Base-by-base conservation (phyloP, 2,329 filamentous ascomycete genomes). In the Aspergillus neotritici region DNA sequence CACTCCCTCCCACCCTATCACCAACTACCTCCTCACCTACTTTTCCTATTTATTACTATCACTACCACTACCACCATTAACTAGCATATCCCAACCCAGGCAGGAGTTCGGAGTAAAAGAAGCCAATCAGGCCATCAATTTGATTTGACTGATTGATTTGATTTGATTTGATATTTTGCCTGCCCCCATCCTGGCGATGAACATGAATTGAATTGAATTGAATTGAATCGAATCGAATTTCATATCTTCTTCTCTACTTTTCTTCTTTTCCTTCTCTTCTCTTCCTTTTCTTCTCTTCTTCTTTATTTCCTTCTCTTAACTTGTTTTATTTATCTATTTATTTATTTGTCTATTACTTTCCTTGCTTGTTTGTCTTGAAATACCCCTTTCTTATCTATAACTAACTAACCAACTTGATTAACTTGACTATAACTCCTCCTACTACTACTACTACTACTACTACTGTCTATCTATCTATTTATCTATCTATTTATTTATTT, bases 191-290 rank as follows among this genome's bases (percentile, higher is more conserved):
- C 31, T 31, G 16, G 25, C 31, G 29, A 31, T 43, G 34, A 31
- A 43, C 16, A 21, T 40, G 17, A 21, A 21, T 21, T 21, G 17
- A 21, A 21, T 25, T 25, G 21, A 3, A 25, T 9, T 25, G 17
- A 21, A 21, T 21, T 21, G 17, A 21, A 21, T 25, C 9, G 21
- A 3, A 25, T 9, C n/a, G n/a, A n/a, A 29, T 15, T 42, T 33
- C 32, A 35, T 31, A 25, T 32, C 31, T 21, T 38, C 49, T 40
- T 33, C 43, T 49, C 40, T 40, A 45, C 40, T 34, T 35, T 25
- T 32, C 14, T 9, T 34, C 40, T 39, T 15, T 28, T 38, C 15
- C 29, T 7, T 33, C 28, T 15, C 12, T 14, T 38, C 9, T 38
- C 14, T 17, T 16, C 8, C n/a, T 14, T 8, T 34, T 32, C 12